These are phyloP conservation scores for Colletotrichum lupini DNA, from an alignment of 2,329 filamentous ascomycete species.

Conservation along the genomic window DNA sequence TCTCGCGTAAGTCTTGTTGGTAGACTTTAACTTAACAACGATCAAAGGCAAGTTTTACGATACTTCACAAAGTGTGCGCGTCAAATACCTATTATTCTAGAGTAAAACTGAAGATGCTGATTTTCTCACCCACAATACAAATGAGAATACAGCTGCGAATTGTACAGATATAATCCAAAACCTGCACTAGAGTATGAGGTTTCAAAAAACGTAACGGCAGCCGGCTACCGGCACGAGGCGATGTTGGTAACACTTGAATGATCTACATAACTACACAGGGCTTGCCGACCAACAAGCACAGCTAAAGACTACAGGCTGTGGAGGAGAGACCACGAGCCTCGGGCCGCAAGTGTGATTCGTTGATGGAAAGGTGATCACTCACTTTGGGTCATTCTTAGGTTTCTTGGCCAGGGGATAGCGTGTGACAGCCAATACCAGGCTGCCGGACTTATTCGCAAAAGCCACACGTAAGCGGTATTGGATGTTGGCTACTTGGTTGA, in stretches of 20 bases:
- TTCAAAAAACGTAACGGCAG: too few species aligned
- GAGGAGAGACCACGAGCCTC: slow-evolving; percentile 12
- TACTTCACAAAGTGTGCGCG: not conserved
- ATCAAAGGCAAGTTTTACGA: too few species aligned
- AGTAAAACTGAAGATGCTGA: too few species aligned
- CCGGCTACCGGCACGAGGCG: too few species aligned
- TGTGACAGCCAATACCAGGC: slow-evolving; percentile 15
- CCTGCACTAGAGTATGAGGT: too few species aligned
- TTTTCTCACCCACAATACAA: too few species aligned
- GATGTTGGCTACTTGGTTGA: not conserved
- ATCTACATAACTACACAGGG: too few species aligned
- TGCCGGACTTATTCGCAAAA: not conserved
- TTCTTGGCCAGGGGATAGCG: slow-evolving; percentile 8
- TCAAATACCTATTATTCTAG: not conserved
- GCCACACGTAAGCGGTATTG: not conserved
- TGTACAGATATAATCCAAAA: too few species aligned
- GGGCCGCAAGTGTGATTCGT: slow-evolving; percentile 5
- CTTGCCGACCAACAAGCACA: not conserved
- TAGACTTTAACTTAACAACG: not conserved
- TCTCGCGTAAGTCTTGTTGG: not conserved
- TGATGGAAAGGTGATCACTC: not conserved
- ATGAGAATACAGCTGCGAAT: too few species aligned
- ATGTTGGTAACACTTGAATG: too few species aligned
- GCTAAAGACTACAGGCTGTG: not conserved
- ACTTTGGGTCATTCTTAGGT: slow-evolving; percentile 30